Percentiles rank a stretch among this genome's conserved stretches.
Evolutionary conservation across 176 grass and related monocot genomes (phyloP).

Genomic region (Eleusine coracana): DNA sequence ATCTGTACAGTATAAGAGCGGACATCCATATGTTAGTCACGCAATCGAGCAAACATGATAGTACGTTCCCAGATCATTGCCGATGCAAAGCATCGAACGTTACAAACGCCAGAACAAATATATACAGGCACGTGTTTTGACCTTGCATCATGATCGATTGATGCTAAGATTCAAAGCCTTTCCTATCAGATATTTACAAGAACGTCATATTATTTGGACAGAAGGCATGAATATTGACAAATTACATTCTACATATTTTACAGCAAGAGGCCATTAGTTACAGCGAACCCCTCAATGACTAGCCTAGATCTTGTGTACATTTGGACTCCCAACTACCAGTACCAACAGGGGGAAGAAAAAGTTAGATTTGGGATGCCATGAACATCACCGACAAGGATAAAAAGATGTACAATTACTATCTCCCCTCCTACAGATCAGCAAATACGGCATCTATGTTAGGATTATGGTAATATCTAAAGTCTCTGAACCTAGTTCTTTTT

Average conservation of each 20-base stretch:
- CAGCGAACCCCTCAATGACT: constrained; percentile 15
- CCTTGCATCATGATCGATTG: constrained; percentile 10
- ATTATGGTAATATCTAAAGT: constrained; percentile 15
- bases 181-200: constrained; percentile 1
- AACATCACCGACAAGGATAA: constrained; percentile 26
- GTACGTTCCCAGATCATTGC: background rate
- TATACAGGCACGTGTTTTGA: constrained; percentile 27
- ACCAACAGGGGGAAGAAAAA: constrained; percentile 31
- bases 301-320: constrained; percentile 50
- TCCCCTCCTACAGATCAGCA: constrained; percentile 39
- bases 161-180: background rate
- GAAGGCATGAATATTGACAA: constrained; percentile 19
- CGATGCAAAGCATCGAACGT: background rate
- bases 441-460: constrained; percentile 42
- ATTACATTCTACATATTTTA: constrained; percentile 53
- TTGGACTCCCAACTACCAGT: background rate
- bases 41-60: background rate
- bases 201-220: constrained; percentile 10
- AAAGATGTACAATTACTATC: constrained; percentile 40
- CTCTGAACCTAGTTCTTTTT: background rate
- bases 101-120: background rate
- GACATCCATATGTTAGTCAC: no score
- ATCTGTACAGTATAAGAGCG: no score
- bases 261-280: constrained; percentile 50
- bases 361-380: constrained; percentile 30